A percentile compares a stretch with the other conserved stretches of the same genome.
phyloP scores from a whole-genome alignment of 179 eudicot genomes.

The Beta corolliflora region DNA sequence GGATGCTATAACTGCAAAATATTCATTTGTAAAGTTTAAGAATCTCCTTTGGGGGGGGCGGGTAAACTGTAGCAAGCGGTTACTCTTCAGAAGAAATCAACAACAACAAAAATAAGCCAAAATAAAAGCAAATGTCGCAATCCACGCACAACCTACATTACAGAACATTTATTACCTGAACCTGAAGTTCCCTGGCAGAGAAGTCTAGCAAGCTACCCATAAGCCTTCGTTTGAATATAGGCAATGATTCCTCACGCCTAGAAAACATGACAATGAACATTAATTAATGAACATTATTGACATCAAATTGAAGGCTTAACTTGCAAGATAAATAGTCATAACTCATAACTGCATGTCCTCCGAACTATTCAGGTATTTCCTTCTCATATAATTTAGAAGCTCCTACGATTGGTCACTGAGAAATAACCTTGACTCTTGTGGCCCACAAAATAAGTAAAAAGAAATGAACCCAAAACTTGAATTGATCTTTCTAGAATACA shows the following conservation, averaged over 20 bases:
- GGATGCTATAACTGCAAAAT: neutral
- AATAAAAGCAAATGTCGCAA: neutral
- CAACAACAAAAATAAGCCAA: neutral
- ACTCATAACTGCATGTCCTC: neutral
- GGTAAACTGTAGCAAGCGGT: neutral
- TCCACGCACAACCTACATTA: too few species aligned
- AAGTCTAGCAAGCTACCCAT: constrained; percentile 92
- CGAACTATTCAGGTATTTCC: neutral
- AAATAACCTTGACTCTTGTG: neutral
- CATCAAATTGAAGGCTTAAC: constrained; percentile 4
- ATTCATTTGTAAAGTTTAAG: neutral
- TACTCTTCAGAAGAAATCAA: neutral
- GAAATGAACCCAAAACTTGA: neutral
- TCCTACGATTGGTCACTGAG: neutral
- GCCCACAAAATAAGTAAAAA: neutral
- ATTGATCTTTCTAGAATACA: neutral
- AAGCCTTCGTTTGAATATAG: constrained; percentile 91
- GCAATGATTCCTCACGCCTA: constrained; percentile 94
- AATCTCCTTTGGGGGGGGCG: neutral
- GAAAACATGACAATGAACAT: constrained; percentile 18
- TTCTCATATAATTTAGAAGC: neutral
- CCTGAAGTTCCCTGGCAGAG: constrained; percentile 94
- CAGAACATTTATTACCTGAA: constrained; percentile 58
- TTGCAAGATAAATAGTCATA: neutral
- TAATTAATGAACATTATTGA: constrained; percentile 16